These are phyloP conservation scores for Ilex asprella DNA, from an alignment of 257 asterid species.

Conservation along the genomic window DNA sequence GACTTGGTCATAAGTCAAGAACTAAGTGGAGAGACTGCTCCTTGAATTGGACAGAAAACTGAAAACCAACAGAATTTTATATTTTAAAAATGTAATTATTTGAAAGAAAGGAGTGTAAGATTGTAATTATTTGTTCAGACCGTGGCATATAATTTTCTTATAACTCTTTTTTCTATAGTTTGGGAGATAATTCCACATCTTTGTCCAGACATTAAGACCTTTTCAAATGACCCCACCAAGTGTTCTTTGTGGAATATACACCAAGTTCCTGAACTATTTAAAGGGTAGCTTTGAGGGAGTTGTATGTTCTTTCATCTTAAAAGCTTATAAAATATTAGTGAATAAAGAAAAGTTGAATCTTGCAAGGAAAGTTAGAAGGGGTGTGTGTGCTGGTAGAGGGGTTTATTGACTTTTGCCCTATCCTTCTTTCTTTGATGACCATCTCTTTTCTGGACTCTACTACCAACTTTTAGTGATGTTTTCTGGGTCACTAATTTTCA, in stretches of 20 bases:
- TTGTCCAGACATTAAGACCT: too few relatives aligned
- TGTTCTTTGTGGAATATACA: constrained; percentile 3
- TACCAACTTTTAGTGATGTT: constrained; percentile 6
- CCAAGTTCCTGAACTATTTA: too few relatives aligned
- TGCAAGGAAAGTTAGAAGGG: constrained; percentile 11
- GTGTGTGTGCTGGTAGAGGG: background rate
- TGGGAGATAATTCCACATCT: too few relatives aligned
- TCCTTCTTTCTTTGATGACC: constrained; percentile 8
- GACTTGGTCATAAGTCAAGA: constrained; percentile 8
- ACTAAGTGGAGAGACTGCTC: constrained; percentile 6
- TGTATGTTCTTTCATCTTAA: too few relatives aligned
- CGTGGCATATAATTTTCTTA: too few relatives aligned
- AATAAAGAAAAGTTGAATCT: constrained; percentile 4
- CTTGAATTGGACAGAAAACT: background rate
- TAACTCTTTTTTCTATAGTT: too few relatives aligned
- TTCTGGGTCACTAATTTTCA: background rate
- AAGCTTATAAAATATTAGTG: too few relatives aligned
- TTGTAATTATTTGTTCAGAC: too few relatives aligned
- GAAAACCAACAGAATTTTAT: background rate
- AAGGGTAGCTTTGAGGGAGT: too few relatives aligned
- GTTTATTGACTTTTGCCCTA: constrained; percentile 13
- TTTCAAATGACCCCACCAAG: background rate
- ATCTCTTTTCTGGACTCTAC: constrained; percentile 20
- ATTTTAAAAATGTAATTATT: too few relatives aligned
- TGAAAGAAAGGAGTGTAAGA: too few relatives aligned